A percentile compares a stretch with the other conserved stretches of the same genome.
phyloP scores from a whole-genome alignment of 495 filamentous ascomycete species.

The Hyaloscypha bicolor region DNA sequence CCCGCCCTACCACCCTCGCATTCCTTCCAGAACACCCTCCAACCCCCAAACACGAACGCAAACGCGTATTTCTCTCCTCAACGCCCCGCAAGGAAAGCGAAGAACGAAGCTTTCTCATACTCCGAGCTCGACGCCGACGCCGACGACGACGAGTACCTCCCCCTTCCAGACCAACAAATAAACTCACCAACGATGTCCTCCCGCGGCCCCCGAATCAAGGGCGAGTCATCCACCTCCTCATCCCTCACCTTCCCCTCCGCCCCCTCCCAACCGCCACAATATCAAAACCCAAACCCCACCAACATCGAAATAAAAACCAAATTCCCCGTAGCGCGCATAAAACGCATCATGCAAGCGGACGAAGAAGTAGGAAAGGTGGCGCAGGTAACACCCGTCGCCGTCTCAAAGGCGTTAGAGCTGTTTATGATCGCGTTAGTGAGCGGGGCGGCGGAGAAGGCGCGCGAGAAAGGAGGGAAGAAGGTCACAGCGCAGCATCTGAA shows the following conservation, averaged over 20 bases:
- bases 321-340: conserved; percentile 96
- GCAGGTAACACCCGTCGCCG: conserved; percentile 92
- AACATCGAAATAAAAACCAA: conserved; percentile 85
- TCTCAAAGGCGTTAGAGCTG: conserved; percentile 91
- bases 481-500: conserved; percentile 91
- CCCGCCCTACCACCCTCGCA: conserved; percentile 32
- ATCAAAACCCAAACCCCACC: conserved; percentile 38
- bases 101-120: conserved; percentile 21
- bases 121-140: conserved; percentile 5
- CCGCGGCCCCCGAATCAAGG: conserved; percentile 14
- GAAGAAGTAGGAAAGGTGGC: conserved; percentile 99
- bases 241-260: neutral
- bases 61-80: conserved; percentile 18
- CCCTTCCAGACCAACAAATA: conserved; percentile 22
- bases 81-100: conserved; percentile 2
- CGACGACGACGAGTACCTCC: neutral
- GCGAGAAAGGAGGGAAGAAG: conserved; percentile 79
- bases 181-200: conserved; percentile 10
- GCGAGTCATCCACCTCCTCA: neutral
- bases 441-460: conserved; percentile 82
- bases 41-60: conserved; percentile 20
- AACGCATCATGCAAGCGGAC: conserved; percentile 99
- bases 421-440: conserved; percentile 95
- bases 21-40: conserved; percentile 25
- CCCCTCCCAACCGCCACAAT: neutral